Evolutionary conservation across 2,329 filamentous ascomycete species (phyloP).

Genomic region (Gaeumannomyces tritici): DNA sequence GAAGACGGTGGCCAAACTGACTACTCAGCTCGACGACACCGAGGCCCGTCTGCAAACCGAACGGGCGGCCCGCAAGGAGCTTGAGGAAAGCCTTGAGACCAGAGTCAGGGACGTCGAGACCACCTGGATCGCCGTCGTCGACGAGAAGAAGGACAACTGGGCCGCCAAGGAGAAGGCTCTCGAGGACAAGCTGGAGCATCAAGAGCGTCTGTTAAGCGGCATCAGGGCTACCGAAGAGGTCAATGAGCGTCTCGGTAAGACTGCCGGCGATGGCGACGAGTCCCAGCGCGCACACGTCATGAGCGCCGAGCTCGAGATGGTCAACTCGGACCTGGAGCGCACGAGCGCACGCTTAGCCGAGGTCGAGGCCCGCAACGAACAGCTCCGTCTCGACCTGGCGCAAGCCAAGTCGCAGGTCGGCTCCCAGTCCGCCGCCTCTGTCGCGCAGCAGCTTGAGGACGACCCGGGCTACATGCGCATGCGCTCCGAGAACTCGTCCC

Average conservation of each 20-base stretch:
- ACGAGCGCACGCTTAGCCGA: slow-evolving; percentile 82
- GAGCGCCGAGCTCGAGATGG: slow-evolving; percentile 87
- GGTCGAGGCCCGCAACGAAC: slow-evolving; percentile 88
- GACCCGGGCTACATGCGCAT: slow-evolving; percentile 83
- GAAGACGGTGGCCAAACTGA: slow-evolving; percentile 64
- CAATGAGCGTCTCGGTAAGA: slow-evolving; percentile 74
- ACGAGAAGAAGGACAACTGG: slow-evolving; percentile 96
- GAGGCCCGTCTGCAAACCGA: slow-evolving; percentile 76
- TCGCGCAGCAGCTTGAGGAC: slow-evolving; percentile 66
- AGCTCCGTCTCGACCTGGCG: slow-evolving; percentile 80
- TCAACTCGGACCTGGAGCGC: slow-evolving; percentile 82
- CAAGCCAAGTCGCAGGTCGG: slow-evolving; percentile 58
- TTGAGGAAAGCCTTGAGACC: slow-evolving; percentile 68
- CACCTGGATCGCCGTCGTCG: slow-evolving; percentile 81
- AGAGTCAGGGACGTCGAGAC: slow-evolving; percentile 83
- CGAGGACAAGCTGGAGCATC: slow-evolving; percentile 89
- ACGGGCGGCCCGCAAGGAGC: slow-evolving; percentile 57
- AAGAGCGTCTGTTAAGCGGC: slow-evolving; percentile 85
- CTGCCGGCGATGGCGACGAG: slow-evolving; percentile 37
- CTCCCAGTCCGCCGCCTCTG: slow-evolving; percentile 31
- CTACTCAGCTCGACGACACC: slow-evolving; percentile 70
- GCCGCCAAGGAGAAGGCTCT: slow-evolving; percentile 78
- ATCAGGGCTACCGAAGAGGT: slow-evolving; percentile 97
- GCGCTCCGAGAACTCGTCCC: slow-evolving; percentile 84
- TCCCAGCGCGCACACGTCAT: slow-evolving; percentile 57